phyloP scores from a whole-genome alignment of 1,284 basidiomycete species.

The Cryptococcus wingfieldii region DNA sequence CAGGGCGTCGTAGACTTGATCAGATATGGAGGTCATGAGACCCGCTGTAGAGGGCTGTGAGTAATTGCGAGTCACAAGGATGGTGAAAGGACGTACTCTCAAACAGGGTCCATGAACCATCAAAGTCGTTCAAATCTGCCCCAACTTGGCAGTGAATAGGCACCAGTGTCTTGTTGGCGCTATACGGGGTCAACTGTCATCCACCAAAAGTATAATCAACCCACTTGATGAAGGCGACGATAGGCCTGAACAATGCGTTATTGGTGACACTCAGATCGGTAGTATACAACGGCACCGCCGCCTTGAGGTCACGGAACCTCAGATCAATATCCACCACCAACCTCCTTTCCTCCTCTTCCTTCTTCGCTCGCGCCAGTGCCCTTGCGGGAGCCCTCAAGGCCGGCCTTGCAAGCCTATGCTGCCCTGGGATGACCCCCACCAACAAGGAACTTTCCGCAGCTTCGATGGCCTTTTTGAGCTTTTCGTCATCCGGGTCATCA shows the following conservation, averaged over 20 bases:
- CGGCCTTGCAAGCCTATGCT: constrained; percentile 78
- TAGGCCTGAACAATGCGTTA: constrained; percentile 90
- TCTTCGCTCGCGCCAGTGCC: constrained; percentile 5
- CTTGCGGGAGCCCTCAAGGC: constrained; percentile 69
- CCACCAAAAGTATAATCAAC: background rate
- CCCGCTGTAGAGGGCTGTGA: constrained; percentile 28
- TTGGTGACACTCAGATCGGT: constrained; percentile 84
- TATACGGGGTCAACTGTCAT: constrained; percentile 38
- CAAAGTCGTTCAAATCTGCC: constrained; percentile 57
- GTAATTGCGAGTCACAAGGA: background rate
- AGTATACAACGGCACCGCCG: constrained; percentile 86
- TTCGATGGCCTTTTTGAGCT: constrained; percentile 10
- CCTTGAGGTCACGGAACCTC: constrained; percentile 92
- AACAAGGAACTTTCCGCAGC: constrained; percentile 39
- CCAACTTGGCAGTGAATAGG: constrained; percentile 84
- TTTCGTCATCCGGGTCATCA: constrained; percentile 38
- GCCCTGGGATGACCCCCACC: constrained; percentile 72
- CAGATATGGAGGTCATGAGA: constrained; percentile 40
- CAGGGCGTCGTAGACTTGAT: constrained; percentile 75
- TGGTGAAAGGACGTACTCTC: constrained; percentile 27
- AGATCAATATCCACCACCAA: constrained; percentile 63
- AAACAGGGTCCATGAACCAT: constrained; percentile 51
- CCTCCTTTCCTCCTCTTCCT: background rate
- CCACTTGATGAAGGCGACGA: constrained; percentile 98
- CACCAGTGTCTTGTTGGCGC: constrained; percentile 83